A percentile compares a stretch with the other conserved stretches of the same genome.
These are phyloP conservation scores for Candida gigantensis DNA, from an alignment of 1,139 yeast species.

Conservation along the genomic window DNA sequence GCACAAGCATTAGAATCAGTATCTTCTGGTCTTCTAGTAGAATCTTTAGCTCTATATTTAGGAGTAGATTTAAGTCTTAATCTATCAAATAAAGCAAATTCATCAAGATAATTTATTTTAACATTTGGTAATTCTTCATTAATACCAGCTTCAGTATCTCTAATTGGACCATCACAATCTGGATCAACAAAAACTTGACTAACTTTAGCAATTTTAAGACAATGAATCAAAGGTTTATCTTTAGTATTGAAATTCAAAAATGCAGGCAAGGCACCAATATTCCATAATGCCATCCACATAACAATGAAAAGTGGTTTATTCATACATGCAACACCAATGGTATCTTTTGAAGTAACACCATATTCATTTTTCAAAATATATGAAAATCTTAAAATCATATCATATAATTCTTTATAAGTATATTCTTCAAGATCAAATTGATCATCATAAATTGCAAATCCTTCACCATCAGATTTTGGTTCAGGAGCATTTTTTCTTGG, in stretches of 20 bases:
- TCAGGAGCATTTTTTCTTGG: constrained; percentile 44
- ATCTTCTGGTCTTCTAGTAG: constrained; percentile 56
- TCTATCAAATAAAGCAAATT: constrained; percentile 42
- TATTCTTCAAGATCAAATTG: constrained; percentile 61
- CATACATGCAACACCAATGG: constrained; percentile 77
- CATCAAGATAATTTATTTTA: constrained; percentile 57
- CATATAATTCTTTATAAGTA: constrained; percentile 71
- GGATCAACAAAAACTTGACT: constrained; percentile 74
- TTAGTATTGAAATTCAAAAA: constrained; percentile 79
- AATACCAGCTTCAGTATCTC: constrained; percentile 53
- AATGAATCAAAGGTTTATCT: constrained; percentile 77
- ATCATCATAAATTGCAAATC: constrained; percentile 46
- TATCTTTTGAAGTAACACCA: constrained; percentile 64
- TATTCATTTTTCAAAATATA: constrained; percentile 62
- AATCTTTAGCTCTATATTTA: constrained; percentile 54
- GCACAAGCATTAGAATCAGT: constrained; percentile 65
- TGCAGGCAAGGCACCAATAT: constrained; percentile 87
- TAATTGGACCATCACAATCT: constrained; percentile 58
- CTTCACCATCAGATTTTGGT: constrained; percentile 28
- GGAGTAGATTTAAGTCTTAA: constrained; percentile 51
- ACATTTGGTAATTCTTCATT: constrained; percentile 41
- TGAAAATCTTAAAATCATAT: constrained; percentile 64
- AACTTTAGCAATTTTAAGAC: constrained; percentile 69
- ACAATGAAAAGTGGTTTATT: constrained; percentile 82
- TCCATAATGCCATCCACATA: constrained; percentile 87